phyloP scores from a whole-genome alignment of 1,284 basidiomycete genomes.

The Paramarasmius palmivorus region DNA sequence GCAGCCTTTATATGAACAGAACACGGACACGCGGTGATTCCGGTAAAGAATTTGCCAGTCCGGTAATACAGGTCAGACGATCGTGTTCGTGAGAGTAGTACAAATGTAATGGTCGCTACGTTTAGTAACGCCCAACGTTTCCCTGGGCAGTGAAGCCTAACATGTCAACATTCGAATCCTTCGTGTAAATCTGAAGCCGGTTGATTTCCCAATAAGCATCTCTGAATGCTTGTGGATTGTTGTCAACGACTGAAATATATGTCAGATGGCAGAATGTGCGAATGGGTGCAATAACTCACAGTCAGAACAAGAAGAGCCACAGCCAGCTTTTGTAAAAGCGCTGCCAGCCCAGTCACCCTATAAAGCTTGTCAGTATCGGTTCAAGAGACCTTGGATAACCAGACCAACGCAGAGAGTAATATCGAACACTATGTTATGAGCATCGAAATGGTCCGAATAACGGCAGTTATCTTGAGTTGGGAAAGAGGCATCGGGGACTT shows the following conservation, averaged over 20 bases:
- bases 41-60: no score
- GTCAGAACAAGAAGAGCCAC: conserved; percentile 36
- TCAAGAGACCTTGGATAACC: background rate
- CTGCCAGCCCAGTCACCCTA: conserved; percentile 56
- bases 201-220: conserved; percentile 69
- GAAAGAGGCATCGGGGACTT: conserved; percentile 48
- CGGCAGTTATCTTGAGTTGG: conserved; percentile 40
- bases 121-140: no score
- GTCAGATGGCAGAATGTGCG: background rate
- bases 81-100: no score
- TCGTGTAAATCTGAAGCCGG: conserved; percentile 54
- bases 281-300: no score
- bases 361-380: conserved; percentile 1
- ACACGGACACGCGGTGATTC: no score
- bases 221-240: conserved; percentile 51
- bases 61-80: no score
- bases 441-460: conserved; percentile 44
- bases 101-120: no score
- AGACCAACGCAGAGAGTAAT: conserved; percentile 51
- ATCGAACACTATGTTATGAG: conserved; percentile 53
- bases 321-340: conserved; percentile 33
- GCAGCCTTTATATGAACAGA: no score
- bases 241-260: conserved; percentile 44
- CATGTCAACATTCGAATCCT: conserved; percentile 10
- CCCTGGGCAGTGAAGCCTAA: background rate